Conservation (phyloP, 345 rosid genomes). For the Brassica nigra region DNA sequence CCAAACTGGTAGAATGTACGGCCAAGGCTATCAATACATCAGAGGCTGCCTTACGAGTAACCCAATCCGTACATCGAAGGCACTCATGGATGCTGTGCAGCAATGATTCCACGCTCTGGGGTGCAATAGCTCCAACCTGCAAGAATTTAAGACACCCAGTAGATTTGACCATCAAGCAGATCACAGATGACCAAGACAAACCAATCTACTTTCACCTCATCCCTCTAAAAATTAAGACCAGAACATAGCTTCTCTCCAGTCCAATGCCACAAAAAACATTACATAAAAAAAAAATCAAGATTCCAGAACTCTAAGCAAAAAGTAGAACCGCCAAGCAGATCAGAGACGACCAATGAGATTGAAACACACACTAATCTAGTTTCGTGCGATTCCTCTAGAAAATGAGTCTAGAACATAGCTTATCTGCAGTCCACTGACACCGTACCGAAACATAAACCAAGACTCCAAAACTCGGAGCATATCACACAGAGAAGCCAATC, state of each 20-base stretch:
- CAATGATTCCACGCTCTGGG: conserved; percentile 73
- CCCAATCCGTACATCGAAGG: conserved; percentile 89
- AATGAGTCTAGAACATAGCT: conserved; percentile 3
- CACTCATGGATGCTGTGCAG: conserved; percentile 82
- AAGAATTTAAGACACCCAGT: conserved; percentile 4
- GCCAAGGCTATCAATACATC: conserved; percentile 79
- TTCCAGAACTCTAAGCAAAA: background rate
- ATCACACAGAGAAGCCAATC: background rate
- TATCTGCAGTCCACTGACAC: background rate
- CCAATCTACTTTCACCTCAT: background rate
- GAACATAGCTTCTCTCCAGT: background rate
- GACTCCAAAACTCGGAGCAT: background rate
- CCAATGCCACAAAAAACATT: conserved; percentile 4
- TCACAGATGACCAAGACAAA: background rate
- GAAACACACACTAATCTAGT: background rate
- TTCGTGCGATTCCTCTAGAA: background rate
- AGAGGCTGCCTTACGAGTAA: conserved; percentile 90
- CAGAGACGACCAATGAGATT: background rate
- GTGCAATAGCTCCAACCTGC: conserved; percentile 92
- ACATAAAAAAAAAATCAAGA: background rate
- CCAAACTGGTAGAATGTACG: conserved; percentile 70
- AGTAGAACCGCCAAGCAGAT: conserved; percentile 4
- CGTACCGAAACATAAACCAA: background rate
- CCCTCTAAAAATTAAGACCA: background rate
- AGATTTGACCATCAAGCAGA: conserved; percentile 11